phyloP scores from a whole-genome alignment of 208 protist species.

The Vickermania ingenoplastis region DNA sequence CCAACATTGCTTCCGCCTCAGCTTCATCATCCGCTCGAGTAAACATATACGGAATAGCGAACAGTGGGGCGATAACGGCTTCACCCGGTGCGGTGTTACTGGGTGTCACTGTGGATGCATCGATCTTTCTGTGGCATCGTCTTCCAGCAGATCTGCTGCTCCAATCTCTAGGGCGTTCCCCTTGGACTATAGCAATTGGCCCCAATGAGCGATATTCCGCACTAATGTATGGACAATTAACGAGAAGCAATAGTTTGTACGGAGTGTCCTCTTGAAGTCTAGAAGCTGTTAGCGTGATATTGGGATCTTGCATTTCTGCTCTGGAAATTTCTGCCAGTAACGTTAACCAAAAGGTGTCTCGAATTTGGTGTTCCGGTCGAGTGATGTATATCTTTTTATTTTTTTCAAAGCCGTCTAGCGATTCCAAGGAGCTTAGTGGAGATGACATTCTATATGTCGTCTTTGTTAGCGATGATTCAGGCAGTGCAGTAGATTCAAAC shows the following conservation, averaged over 20 bases:
- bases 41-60: conserved; percentile 72
- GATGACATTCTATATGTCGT: conserved; percentile 17
- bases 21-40: conserved; percentile 62
- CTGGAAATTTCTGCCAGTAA: conserved; percentile 21
- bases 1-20: conserved; percentile 67
- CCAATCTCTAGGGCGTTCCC: background rate
- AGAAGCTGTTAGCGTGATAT: conserved; percentile 20
- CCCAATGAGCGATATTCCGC: conserved; percentile 3
- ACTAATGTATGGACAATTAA: background rate
- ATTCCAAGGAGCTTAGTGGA: conserved; percentile 43
- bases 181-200: conserved; percentile 1
- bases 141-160: background rate
- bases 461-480: background rate
- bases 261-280: conserved; percentile 44
- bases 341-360: conserved; percentile 40
- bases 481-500: no score
- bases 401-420: conserved; percentile 33
- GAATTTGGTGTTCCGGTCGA: conserved; percentile 45
- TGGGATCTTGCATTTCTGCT: conserved; percentile 5
- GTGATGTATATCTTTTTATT: conserved; percentile 63
- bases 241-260: conserved; percentile 15
- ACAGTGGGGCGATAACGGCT: conserved; percentile 5
- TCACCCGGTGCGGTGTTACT: background rate
- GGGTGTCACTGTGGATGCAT: background rate
- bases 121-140: background rate